Evolutionary conservation across 345 rosid species (phyloP).

Genomic region (Aurinia saxatilis): DNA sequence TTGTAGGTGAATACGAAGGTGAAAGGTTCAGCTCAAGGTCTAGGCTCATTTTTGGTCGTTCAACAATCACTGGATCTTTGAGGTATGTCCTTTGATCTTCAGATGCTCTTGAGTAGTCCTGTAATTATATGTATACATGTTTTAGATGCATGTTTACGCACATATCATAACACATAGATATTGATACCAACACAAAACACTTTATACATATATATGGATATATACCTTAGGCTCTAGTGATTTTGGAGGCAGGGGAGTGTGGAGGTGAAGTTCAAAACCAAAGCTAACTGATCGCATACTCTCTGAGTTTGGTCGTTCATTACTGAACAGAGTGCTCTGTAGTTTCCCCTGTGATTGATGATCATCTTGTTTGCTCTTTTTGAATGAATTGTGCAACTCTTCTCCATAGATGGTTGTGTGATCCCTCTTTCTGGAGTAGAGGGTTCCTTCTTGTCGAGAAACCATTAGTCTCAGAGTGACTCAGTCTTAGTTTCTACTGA

Average conservation of each 20-base stretch:
- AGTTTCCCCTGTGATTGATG: constrained; percentile 14
- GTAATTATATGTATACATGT: not conserved
- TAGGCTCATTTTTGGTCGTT: constrained; percentile 42
- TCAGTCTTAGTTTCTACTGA: constrained; percentile 2
- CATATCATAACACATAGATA: not conserved
- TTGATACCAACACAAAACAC: not conserved
- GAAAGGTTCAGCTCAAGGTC: constrained; percentile 71
- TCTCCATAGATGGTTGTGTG: constrained; percentile 6
- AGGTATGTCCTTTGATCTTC: constrained; percentile 40
- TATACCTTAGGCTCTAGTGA: constrained; percentile 23
- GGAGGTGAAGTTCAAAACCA: constrained; percentile 28
- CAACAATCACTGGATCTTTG: constrained; percentile 29
- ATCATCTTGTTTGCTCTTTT: constrained; percentile 24
- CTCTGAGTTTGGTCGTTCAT: constrained; percentile 18
- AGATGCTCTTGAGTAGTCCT: constrained; percentile 32
- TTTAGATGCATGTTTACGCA: constrained; percentile 3
- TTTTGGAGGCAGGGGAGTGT: constrained; percentile 19
- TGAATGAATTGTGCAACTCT: constrained; percentile 22
- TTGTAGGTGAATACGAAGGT: constrained; percentile 35
- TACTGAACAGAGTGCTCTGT: constrained; percentile 5
- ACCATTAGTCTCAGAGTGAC: constrained; percentile 23
- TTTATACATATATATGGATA: not conserved
- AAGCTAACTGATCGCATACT: constrained; percentile 15
- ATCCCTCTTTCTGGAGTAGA: constrained; percentile 26
- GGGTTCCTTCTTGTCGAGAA: constrained; percentile 25